phyloP scores from a whole-genome alignment of 805 yeast species.

The Starmerella asiatica region DNA sequence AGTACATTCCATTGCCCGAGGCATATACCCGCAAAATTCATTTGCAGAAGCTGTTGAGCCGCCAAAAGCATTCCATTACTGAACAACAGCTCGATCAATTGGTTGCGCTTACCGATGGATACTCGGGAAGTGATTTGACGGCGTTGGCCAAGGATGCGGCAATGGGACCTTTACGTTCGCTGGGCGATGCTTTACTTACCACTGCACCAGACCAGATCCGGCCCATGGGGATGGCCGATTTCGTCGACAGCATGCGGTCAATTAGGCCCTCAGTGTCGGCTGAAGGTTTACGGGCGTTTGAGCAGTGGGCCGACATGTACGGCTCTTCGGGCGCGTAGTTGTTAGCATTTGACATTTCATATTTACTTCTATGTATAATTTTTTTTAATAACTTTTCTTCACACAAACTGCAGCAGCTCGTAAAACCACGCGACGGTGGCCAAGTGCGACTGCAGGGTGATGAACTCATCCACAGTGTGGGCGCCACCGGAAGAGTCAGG shows the following conservation, averaged over 20 bases:
- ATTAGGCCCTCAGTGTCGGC: constrained; percentile 80
- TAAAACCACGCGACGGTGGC: constrained; percentile 24
- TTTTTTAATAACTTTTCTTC: neutral
- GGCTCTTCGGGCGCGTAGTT: constrained; percentile 75
- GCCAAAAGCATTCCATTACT: constrained; percentile 58
- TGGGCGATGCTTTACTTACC: constrained; percentile 69
- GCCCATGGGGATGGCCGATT: constrained; percentile 60
- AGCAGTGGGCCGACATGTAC: constrained; percentile 73
- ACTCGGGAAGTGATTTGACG: constrained; percentile 88
- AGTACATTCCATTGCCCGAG: constrained; percentile 90
- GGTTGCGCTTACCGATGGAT: constrained; percentile 58
- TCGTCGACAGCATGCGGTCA: constrained; percentile 56
- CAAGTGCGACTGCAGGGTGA: constrained; percentile 43
- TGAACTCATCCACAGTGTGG: constrained; percentile 53
- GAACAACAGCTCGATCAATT: constrained; percentile 50
- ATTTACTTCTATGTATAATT: no score
- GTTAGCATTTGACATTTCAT: neutral
- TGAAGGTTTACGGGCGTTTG: constrained; percentile 68
- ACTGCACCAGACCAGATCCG: constrained; percentile 64
- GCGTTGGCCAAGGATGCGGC: constrained; percentile 94
- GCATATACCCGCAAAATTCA: constrained; percentile 65
- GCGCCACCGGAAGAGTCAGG: constrained; percentile 12
- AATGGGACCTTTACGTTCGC: constrained; percentile 86
- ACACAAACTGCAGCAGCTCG: constrained; percentile 18
- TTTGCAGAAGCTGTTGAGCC: constrained; percentile 47